Base-by-base conservation (phyloP, 2,329 filamentous ascomycete species). In the Sporothrix schenckii region DNA sequence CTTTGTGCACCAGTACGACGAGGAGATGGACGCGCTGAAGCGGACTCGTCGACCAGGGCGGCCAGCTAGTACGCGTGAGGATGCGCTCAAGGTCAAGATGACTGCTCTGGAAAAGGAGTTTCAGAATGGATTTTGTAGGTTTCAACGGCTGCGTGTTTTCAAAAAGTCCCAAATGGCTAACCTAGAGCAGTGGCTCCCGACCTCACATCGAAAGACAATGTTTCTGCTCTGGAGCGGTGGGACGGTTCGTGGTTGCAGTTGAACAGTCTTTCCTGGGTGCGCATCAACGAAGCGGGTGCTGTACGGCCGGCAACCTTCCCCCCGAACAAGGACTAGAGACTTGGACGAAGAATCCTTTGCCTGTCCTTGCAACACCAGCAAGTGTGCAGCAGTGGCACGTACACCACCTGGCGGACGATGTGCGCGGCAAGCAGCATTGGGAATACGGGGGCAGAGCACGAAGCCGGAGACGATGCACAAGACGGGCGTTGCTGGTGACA, bases 181-280 rank as follows among this genome's bases (percentile, higher is more conserved):
- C 69, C 19, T 21, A 79, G 50, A 52, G 19, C 69, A 90, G 88
- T 88, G 72, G 80, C 96, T 53, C 94, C 94, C 0, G 92, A 97
- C 77, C 82, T 97, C 69, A 86, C 88, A 69, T 85, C 89, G 54
- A 83, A 85, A 53, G 86, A 89, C 63, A 93, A 89, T 74, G 80
- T 92, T 67, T 80, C 84, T 70, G 85, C 87, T 74, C 80, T 98
- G 53, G 85, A 88, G 73, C 83, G 85, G 27, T 98, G 93, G 92
- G 91, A 93, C 74, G 91, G 92, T 4, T 87, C 91, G 34, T 98
- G 94, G 94, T 86, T 91, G 10, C 90, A 91, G 75, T 84, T 97
- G 73, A 88, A 89, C 47, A 90, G 86, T 10, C 79, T 97, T 74
- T 88, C 89, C 72, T 98, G 94, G 85, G 84, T 93, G 72, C 89